A percentile compares a stretch with the other conserved stretches of the same genome.
phyloP scores from a whole-genome alignment of 1,139 yeast species.

The Ogataea hybrid region DNA sequence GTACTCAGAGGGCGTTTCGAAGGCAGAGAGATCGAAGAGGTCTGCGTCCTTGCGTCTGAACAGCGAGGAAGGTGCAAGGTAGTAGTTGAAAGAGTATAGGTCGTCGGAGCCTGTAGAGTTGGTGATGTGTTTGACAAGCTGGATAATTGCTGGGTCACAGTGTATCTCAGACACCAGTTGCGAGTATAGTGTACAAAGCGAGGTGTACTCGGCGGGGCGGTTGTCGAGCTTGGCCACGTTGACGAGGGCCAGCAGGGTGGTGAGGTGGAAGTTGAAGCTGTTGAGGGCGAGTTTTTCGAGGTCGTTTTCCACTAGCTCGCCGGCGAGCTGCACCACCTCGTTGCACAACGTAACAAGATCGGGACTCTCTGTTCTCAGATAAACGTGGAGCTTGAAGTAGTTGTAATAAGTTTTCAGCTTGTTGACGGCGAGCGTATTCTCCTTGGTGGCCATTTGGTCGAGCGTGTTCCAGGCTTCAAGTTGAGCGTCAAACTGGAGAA shows the following conservation, averaged over 20 bases:
- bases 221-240: conserved; percentile 12
- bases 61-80: conserved; percentile 19
- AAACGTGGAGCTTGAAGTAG: conserved; percentile 28
- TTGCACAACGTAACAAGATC: neutral
- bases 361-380: conserved; percentile 17
- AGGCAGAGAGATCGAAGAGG: conserved; percentile 29
- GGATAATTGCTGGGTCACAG: conserved; percentile 24
- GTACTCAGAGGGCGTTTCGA: conserved; percentile 23
- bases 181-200: conserved; percentile 20
- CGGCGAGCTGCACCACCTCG: conserved; percentile 1
- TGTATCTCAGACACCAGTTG: conserved; percentile 21
- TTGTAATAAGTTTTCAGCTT: conserved; percentile 30
- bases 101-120: conserved; percentile 24
- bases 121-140: conserved; percentile 21
- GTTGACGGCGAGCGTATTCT: conserved; percentile 24
- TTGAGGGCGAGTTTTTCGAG: conserved; percentile 28
- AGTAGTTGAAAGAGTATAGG: conserved; percentile 23
- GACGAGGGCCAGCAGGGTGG: conserved; percentile 25
- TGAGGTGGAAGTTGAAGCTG: conserved; percentile 31
- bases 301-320: conserved; percentile 23
- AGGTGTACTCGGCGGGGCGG: neutral
- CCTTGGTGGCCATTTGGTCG: conserved; percentile 19
- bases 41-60: conserved; percentile 23
- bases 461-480: conserved; percentile 27
- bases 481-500: conserved; percentile 21